A percentile compares a stretch with the other conserved stretches of the same genome.
Evolutionary conservation across 2,329 filamentous ascomycete species (phyloP).

Genomic region (Fusarium irregulare): DNA sequence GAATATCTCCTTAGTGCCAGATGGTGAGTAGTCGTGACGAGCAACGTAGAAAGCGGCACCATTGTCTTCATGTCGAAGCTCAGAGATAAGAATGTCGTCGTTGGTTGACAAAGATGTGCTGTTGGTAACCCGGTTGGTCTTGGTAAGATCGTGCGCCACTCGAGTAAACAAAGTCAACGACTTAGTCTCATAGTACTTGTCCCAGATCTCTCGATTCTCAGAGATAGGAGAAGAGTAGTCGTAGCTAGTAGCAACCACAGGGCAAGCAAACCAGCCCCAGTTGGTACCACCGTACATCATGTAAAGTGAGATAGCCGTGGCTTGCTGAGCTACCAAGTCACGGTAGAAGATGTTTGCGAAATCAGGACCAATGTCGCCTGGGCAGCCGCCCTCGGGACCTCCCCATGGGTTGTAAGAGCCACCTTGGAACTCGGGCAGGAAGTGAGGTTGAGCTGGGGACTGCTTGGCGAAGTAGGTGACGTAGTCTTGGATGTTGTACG

Average conservation of each 20-base stretch:
- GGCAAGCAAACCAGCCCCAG: conserved; percentile 69
- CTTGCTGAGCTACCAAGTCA: conserved; percentile 68
- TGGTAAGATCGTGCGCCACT: conserved; percentile 60
- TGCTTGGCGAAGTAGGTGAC: conserved; percentile 46
- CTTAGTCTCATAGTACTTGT: conserved; percentile 73
- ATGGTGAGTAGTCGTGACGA: conserved; percentile 65
- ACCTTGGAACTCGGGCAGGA: conserved; percentile 46
- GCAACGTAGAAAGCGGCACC: conserved; percentile 69
- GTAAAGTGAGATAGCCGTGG: conserved; percentile 70
- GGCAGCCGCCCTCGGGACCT: conserved; percentile 67
- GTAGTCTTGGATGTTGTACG: conserved; percentile 56
- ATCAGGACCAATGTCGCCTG: conserved; percentile 64
- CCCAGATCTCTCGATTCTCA: conserved; percentile 66
- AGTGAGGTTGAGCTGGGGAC: conserved; percentile 41
- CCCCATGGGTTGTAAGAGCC: conserved; percentile 69
- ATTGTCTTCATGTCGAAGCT: conserved; percentile 69
- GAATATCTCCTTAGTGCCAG: conserved; percentile 63
- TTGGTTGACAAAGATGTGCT: conserved; percentile 55
- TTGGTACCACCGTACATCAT: conserved; percentile 75
- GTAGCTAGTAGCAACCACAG: conserved; percentile 69
- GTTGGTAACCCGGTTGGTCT: conserved; percentile 61
- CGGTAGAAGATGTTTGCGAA: conserved; percentile 74
- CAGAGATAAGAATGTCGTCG: conserved; percentile 61
- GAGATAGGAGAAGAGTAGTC: conserved; percentile 73
- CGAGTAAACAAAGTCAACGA: conserved; percentile 69